These are phyloP conservation scores for Candida freyschussii DNA, from an alignment of 1,139 yeast species.

Conservation along the genomic window DNA sequence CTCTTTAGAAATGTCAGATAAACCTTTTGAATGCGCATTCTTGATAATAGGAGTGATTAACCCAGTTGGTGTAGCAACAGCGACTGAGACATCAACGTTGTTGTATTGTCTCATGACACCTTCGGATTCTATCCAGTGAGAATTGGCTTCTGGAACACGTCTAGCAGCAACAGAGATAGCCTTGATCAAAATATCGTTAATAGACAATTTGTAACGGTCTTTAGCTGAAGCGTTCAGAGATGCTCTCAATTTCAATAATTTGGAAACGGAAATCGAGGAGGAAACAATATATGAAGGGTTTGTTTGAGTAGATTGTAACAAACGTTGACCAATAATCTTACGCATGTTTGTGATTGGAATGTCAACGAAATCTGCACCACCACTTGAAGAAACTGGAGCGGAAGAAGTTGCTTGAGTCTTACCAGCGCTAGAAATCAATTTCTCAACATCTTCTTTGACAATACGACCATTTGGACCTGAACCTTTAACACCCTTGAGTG, in stretches of 20 bases:
- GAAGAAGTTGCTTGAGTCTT: slow-evolving; percentile 43
- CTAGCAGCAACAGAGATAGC: slow-evolving; percentile 87
- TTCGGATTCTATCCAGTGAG: slow-evolving; percentile 88
- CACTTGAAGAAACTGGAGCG: slow-evolving; percentile 37
- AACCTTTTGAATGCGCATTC: slow-evolving; percentile 83
- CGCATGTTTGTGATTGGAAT: slow-evolving; percentile 90
- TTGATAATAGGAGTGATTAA: slow-evolving; percentile 93
- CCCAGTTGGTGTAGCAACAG: slow-evolving; percentile 98
- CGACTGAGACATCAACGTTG: slow-evolving; percentile 94
- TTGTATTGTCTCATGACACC: slow-evolving; percentile 89
- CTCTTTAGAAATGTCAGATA: slow-evolving; percentile 72
- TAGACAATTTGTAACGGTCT: slow-evolving; percentile 86
- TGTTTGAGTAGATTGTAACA: slow-evolving; percentile 76
- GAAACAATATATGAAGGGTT: slow-evolving; percentile 93
- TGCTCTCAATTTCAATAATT: slow-evolving; percentile 87
- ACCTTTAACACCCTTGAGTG: slow-evolving; percentile 81
- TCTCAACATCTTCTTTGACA: slow-evolving; percentile 84
- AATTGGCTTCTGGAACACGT: slow-evolving; percentile 91
- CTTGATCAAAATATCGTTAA: slow-evolving; percentile 90
- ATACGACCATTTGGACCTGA: slow-evolving; percentile 96
- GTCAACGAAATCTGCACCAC: slow-evolving; percentile 62
- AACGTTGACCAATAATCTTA: slow-evolving; percentile 86
- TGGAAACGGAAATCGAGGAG: slow-evolving; percentile 79
- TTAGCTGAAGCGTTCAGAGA: slow-evolving; percentile 82
- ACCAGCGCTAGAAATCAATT: slow-evolving; percentile 42